A percentile compares a stretch with the other conserved stretches of the same genome.
Conservation (phyloP, 2,329 filamentous ascomycete genomes). For the Chlorencoelia australis region DNA sequence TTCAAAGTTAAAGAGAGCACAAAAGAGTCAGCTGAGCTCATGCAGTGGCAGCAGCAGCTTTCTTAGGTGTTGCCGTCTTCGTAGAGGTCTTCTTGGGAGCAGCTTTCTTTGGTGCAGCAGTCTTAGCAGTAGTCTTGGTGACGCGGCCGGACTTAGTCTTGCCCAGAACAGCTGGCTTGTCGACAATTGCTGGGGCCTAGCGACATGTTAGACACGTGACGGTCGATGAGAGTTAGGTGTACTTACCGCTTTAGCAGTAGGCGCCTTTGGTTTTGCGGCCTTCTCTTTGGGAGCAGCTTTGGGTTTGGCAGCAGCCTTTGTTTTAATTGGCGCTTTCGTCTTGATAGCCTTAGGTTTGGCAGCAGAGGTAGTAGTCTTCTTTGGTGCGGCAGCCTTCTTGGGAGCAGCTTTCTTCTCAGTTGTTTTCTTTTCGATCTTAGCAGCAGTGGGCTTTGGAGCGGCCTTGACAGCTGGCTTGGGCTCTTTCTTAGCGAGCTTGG, state of each 20-base stretch:
- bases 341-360: slow-evolving; percentile 28
- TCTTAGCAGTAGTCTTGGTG: slow-evolving; percentile 52
- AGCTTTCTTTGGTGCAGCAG: slow-evolving; percentile 38
- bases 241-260: slow-evolving; percentile 27
- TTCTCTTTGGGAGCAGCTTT: slow-evolving; percentile 30
- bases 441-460: slow-evolving; percentile 16
- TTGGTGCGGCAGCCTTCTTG: slow-evolving; percentile 27
- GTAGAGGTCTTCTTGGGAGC: slow-evolving; percentile 21
- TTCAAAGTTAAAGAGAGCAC: slow-evolving; percentile 10
- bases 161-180: slow-evolving; percentile 50
- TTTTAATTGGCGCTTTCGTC: slow-evolving; percentile 37
- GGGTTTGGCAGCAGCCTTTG: slow-evolving; percentile 32
- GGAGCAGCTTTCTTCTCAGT: slow-evolving; percentile 28
- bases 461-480: slow-evolving; percentile 35
- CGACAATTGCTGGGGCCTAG: slow-evolving; percentile 54
- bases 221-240: too few relatives aligned
- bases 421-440: slow-evolving; percentile 26
- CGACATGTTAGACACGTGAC: slow-evolving; percentile 14
- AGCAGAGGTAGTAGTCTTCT: slow-evolving; percentile 30
- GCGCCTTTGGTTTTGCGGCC: slow-evolving; percentile 25
- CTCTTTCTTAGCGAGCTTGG: slow-evolving; percentile 60
- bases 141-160: slow-evolving; percentile 68
- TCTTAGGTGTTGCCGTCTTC: slow-evolving; percentile 23
- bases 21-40: slow-evolving; percentile 3
- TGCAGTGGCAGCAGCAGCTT: slow-evolving; percentile 9